Evolutionary conservation across 441 rosid genomes (phyloP).

Genomic region (Biscutella auriculata): DNA sequence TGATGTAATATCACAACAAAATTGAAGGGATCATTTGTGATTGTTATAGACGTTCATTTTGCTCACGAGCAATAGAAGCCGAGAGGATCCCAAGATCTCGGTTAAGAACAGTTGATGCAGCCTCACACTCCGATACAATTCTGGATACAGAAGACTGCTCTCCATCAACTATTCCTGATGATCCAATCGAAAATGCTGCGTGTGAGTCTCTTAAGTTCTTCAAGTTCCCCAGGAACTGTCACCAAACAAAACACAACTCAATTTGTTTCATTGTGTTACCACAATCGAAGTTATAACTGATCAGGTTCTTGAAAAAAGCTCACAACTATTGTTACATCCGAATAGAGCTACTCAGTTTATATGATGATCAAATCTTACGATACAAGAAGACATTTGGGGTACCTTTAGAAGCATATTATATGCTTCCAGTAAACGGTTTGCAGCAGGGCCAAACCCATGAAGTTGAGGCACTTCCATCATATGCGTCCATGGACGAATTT

Average conservation of each 20-base stretch:
- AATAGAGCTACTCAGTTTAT: background rate
- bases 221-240: conserved; percentile 86
- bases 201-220: conserved; percentile 90
- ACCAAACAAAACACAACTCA: conserved; percentile 6
- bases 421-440: conserved; percentile 91
- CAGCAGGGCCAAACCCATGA: conserved; percentile 98
- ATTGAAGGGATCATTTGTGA: background rate
- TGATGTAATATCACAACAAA: background rate
- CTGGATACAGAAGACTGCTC: conserved; percentile 79
- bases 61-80: conserved; percentile 73
- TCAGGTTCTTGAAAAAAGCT: background rate
- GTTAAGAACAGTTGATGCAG: conserved; percentile 75
- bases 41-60: conserved; percentile 32
- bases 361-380: background rate
- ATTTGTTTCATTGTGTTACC: background rate
- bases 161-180: conserved; percentile 66
- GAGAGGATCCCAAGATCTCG: conserved; percentile 83
- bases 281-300: background rate
- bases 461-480: conserved; percentile 99
- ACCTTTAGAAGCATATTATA: conserved; percentile 97
- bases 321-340: background rate
- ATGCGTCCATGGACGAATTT: conserved; percentile 97
- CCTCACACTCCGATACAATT: conserved; percentile 86
- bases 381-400: conserved; percentile 1
- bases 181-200: conserved; percentile 84